Evolutionary conservation across 306 rosid species (phyloP).

Genomic region (Vigna radiata): DNA sequence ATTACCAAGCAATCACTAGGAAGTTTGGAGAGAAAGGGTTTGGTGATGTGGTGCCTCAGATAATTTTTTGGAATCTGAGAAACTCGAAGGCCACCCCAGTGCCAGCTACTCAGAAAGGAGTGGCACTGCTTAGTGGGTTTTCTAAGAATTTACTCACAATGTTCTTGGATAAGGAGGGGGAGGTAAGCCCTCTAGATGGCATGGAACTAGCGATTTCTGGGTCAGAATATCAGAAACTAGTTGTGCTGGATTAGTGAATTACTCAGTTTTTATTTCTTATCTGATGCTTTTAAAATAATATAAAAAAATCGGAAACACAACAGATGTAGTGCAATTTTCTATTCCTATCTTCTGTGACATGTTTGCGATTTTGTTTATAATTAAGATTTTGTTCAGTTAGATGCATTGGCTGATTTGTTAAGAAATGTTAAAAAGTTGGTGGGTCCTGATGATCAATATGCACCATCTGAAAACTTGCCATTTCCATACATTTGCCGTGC

Average conservation of each 20-base stretch:
- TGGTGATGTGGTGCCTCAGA: constrained; percentile 61
- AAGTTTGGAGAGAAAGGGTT: constrained; percentile 62
- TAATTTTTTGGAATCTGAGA: constrained; percentile 79
- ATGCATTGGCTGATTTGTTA: no score
- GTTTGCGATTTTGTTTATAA: no score
- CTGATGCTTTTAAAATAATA: no score
- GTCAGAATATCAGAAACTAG: constrained; percentile 53
- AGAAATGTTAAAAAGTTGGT: no score
- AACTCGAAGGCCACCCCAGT: constrained; percentile 65
- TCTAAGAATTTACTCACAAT: constrained; percentile 76
- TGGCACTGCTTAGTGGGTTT: constrained; percentile 72
- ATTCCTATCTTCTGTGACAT: no score
- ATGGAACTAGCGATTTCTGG: constrained; percentile 62
- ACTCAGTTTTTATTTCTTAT: no score
- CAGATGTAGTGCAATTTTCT: no score
- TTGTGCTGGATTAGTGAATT: constrained; percentile 46
- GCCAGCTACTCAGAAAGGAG: constrained; percentile 58
- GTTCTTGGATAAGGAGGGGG: constrained; percentile 61
- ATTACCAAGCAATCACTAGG: constrained; percentile 62
- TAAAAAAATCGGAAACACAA: no score
- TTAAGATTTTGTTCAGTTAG: no score
- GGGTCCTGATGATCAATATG: no score
- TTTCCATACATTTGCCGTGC: not conserved
- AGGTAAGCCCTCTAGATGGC: constrained; percentile 43
- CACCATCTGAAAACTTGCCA: no score